Percentiles rank a stretch among this genome's conserved stretches.
Conservation (phyloP, 2,329 filamentous ascomycete species). For the Aspergillus viridinutans region DNA sequence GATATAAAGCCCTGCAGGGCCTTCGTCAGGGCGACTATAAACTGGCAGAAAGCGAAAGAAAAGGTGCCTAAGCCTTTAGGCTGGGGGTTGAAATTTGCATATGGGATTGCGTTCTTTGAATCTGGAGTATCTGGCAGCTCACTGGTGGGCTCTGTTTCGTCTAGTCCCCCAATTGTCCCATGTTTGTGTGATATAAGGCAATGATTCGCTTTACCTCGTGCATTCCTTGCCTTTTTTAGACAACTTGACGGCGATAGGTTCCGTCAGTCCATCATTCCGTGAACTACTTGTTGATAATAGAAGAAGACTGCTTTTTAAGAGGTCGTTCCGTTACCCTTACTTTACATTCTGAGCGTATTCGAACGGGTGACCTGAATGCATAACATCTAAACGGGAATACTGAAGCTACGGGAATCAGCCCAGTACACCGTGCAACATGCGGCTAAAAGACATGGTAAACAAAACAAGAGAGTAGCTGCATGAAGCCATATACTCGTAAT, state of each 20-base stretch:
- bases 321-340: not conserved
- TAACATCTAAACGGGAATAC: not conserved
- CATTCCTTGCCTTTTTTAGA: not conserved
- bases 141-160: not conserved
- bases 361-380: not conserved
- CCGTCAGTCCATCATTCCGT: not conserved
- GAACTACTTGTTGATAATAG: not conserved
- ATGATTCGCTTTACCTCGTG: not conserved
- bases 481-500: not conserved
- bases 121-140: conserved; percentile 22
- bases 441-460: not conserved
- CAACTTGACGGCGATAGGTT: not conserved
- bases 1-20: conserved; percentile 53
- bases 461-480: not conserved
- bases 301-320: not conserved
- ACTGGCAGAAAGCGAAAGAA: conserved; percentile 40
- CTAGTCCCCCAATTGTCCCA: not conserved
- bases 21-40: conserved; percentile 51
- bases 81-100: not conserved
- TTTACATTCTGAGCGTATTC: not conserved
- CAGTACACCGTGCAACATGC: not conserved
- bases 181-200: not conserved
- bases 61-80: conserved; percentile 27
- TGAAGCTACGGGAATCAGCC: not conserved
- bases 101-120: conserved; percentile 6